phyloP scores from a whole-genome alignment of 805 yeast genomes.

The Ogataea kodamae region DNA sequence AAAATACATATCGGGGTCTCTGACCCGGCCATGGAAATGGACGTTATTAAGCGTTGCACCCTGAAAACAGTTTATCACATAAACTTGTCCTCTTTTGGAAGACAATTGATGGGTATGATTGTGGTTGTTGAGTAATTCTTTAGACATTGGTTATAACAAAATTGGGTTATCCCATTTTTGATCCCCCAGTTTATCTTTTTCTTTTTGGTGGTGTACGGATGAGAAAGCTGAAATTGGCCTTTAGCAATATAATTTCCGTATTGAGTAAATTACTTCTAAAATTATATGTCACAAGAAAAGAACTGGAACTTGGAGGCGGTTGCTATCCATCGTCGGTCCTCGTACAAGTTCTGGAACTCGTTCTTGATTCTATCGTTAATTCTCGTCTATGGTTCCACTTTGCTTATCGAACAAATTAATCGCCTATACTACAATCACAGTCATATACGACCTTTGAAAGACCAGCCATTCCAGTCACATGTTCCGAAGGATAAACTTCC shows the following conservation, averaged over 20 bases:
- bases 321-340: neutral
- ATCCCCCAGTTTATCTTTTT: slow-evolving; percentile 1
- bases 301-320: slow-evolving; percentile 4
- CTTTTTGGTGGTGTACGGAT: slow-evolving; percentile 4
- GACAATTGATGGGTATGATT: too few relatives aligned
- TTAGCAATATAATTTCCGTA: slow-evolving; percentile 9
- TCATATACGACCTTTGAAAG: slow-evolving; percentile 2
- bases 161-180: slow-evolving; percentile 1
- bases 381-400: slow-evolving; percentile 24
- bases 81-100: too few relatives aligned
- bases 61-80: slow-evolving; percentile 9
- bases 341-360: slow-evolving; percentile 8
- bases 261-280: slow-evolving; percentile 6
- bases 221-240: slow-evolving; percentile 4
- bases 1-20: neutral
- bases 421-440: slow-evolving; percentile 15
- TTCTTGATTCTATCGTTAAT: slow-evolving; percentile 10
- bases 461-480: neutral
- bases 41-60: slow-evolving; percentile 8
- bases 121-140: too few relatives aligned
- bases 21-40: slow-evolving; percentile 3
- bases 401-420: slow-evolving; percentile 22
- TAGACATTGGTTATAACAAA: neutral
- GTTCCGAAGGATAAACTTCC: slow-evolving; percentile 21
- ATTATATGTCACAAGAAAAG: slow-evolving; percentile 8